Conservation (phyloP, 257 asterid species). For the Thymus quinquecostatus region DNA sequence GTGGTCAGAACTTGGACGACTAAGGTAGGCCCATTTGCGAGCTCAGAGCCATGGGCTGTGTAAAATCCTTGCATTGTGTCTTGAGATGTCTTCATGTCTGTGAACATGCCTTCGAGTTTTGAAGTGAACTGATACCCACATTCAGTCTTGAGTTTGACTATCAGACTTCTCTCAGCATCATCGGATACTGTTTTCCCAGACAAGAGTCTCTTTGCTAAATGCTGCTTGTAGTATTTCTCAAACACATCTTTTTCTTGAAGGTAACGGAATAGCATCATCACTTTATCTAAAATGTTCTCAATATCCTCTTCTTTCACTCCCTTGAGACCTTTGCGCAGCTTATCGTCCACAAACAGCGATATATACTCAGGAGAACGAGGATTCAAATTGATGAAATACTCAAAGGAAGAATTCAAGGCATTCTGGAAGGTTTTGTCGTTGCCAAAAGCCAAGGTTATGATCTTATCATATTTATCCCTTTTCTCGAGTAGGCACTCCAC, state of each 20-base stretch:
- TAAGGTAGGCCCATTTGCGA: constrained; percentile 43
- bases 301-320: constrained; percentile 66
- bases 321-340: constrained; percentile 60
- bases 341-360: constrained; percentile 65
- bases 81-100: constrained; percentile 71
- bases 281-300: constrained; percentile 60
- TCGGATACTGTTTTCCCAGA: constrained; percentile 62
- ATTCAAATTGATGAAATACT: constrained; percentile 61
- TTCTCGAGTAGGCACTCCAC: constrained; percentile 68
- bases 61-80: constrained; percentile 67
- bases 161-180: constrained; percentile 68
- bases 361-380: constrained; percentile 65
- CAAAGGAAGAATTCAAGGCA: constrained; percentile 61
- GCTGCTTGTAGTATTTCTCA: constrained; percentile 70
- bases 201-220: constrained; percentile 64
- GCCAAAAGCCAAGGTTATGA: constrained; percentile 49
- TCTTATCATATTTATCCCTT: constrained; percentile 55
- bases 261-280: constrained; percentile 67
- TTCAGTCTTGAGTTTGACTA: constrained; percentile 67
- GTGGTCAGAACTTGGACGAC: constrained; percentile 67
- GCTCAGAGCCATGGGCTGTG: constrained; percentile 44
- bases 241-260: constrained; percentile 75
- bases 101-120: constrained; percentile 71
- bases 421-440: constrained; percentile 75
- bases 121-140: constrained; percentile 76